These are phyloP conservation scores for Cercospora sp. DNA, from an alignment of 2,329 filamentous ascomycete genomes.

Conservation along the genomic window DNA sequence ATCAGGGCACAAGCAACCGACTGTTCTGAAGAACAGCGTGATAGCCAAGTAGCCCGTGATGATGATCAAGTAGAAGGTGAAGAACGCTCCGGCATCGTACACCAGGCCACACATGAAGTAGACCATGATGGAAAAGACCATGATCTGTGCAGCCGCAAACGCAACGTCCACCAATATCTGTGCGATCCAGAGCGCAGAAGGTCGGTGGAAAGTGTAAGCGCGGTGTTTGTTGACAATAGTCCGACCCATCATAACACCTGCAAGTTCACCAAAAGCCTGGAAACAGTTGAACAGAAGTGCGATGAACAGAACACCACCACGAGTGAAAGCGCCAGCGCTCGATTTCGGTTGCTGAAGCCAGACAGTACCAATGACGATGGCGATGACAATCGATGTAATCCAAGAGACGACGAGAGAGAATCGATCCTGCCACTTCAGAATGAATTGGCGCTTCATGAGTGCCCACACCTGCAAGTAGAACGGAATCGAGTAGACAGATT, in stretches of 20 bases:
- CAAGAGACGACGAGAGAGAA: slow-evolving; percentile 74
- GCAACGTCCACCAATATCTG: slow-evolving; percentile 74
- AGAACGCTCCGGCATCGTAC: slow-evolving; percentile 72
- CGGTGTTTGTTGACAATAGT: slow-evolving; percentile 82
- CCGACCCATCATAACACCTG: slow-evolving; percentile 71
- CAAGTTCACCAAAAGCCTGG: slow-evolving; percentile 77
- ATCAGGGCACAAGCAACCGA: slow-evolving; percentile 73
- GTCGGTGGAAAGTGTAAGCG: slow-evolving; percentile 78
- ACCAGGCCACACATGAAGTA: slow-evolving; percentile 76
- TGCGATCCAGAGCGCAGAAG: slow-evolving; percentile 78
- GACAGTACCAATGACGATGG: slow-evolving; percentile 76
- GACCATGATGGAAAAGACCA: slow-evolving; percentile 71
- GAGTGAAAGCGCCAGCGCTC: slow-evolving; percentile 71
- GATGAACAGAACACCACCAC: slow-evolving; percentile 79
- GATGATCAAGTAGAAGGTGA: slow-evolving; percentile 65
- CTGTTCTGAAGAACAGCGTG: slow-evolving; percentile 74
- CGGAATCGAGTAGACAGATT: slow-evolving; percentile 78
- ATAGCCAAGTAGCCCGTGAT: slow-evolving; percentile 53
- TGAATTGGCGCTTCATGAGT: slow-evolving; percentile 78
- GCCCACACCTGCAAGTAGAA: slow-evolving; percentile 83
- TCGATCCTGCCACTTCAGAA: slow-evolving; percentile 82
- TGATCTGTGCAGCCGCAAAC: slow-evolving; percentile 69
- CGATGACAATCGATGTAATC: slow-evolving; percentile 69
- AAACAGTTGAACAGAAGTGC: slow-evolving; percentile 84
- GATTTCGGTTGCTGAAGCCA: slow-evolving; percentile 69